phyloP scores from a whole-genome alignment of 495 filamentous ascomycete species.

The Podospora pseudocomata region DNA sequence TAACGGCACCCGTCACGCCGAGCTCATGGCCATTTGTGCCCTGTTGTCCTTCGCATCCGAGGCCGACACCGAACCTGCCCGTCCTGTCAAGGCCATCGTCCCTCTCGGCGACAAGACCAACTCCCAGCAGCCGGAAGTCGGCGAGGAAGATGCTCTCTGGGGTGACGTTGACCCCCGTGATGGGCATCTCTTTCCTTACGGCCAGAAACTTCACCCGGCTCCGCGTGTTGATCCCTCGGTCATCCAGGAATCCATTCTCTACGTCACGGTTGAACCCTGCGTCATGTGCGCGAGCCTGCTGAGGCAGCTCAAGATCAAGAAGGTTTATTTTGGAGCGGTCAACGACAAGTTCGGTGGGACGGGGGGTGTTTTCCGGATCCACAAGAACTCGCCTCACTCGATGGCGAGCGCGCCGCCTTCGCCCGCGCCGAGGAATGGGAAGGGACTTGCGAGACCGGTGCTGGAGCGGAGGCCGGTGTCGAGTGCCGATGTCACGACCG shows the following conservation, averaged over 20 bases:
- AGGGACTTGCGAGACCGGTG: constrained; percentile 28
- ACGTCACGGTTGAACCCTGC: constrained; percentile 96
- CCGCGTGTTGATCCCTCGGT: constrained; percentile 48
- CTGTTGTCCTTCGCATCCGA: constrained; percentile 36
- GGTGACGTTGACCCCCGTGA: constrained; percentile 43
- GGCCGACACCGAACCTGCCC: constrained; percentile 4
- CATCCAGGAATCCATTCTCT: constrained; percentile 71
- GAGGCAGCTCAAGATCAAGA: constrained; percentile 73
- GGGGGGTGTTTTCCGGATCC: constrained; percentile 82
- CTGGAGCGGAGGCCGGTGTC: constrained; percentile 27
- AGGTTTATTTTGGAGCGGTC: constrained; percentile 87
- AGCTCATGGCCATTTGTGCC: constrained; percentile 78
- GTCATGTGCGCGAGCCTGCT: constrained; percentile 97
- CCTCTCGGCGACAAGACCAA: constrained; percentile 26
- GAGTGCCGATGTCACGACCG: constrained; percentile 2
- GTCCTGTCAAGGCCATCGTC: background rate
- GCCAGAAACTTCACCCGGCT: constrained; percentile 46
- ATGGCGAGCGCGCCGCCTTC: constrained; percentile 28
- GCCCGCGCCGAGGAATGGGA: constrained; percentile 30
- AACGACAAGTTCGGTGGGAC: constrained; percentile 97
- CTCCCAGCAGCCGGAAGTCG: background rate
- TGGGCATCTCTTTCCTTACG: constrained; percentile 48
- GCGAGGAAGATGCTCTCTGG: constrained; percentile 31
- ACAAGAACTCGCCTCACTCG: constrained; percentile 59
- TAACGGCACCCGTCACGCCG: constrained; percentile 88